Evolutionary conservation across 352 stramenopile genomes (phyloP).

Genomic region (Pythium phragmiticola): DNA sequence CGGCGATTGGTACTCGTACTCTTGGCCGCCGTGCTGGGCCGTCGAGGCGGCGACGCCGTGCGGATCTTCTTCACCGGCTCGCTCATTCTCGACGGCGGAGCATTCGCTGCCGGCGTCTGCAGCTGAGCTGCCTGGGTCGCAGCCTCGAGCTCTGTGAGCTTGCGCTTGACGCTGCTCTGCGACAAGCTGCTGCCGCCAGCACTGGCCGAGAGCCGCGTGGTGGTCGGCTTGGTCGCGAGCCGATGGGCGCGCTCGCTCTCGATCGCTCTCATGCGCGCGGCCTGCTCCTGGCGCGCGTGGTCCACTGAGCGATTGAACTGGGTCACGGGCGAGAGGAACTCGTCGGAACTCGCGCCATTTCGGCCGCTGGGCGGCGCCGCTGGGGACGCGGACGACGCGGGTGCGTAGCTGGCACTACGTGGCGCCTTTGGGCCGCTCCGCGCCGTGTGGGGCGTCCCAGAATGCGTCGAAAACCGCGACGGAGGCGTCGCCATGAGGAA

Average conservation of each 20-base stretch:
- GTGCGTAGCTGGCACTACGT: slow-evolving; percentile 21
- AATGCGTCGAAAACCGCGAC: slow-evolving; percentile 25
- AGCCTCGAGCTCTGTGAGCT: slow-evolving; percentile 26
- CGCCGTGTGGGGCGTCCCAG: not conserved
- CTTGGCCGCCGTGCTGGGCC: not conserved
- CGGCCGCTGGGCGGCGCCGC: not conserved
- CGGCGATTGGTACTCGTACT: slow-evolving; percentile 15
- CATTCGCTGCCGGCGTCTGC: not conserved
- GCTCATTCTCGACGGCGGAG: not conserved
- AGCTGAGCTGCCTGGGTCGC: not conserved
- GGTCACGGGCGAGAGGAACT: slow-evolving; percentile 38
- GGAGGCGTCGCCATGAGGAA: slow-evolving; percentile 22
- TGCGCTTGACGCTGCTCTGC: slow-evolving; percentile 30
- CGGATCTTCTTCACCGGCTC: slow-evolving; percentile 24
- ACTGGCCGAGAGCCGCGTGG: not conserved
- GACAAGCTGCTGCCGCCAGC: not conserved
- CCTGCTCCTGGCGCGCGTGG: slow-evolving; percentile 27
- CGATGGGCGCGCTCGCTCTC: slow-evolving; percentile 22
- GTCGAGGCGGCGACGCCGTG: slow-evolving; percentile 14
- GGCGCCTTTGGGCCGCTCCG: not conserved
- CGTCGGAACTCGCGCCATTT: slow-evolving; percentile 9
- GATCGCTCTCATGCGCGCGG: slow-evolving; percentile 31
- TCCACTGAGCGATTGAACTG: slow-evolving; percentile 31
- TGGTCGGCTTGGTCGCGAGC: slow-evolving; percentile 19
- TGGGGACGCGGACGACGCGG: slow-evolving; percentile 9